Base-by-base conservation (phyloP, 2,329 filamentous ascomycete species). In the Xylariaceae sp. region DNA sequence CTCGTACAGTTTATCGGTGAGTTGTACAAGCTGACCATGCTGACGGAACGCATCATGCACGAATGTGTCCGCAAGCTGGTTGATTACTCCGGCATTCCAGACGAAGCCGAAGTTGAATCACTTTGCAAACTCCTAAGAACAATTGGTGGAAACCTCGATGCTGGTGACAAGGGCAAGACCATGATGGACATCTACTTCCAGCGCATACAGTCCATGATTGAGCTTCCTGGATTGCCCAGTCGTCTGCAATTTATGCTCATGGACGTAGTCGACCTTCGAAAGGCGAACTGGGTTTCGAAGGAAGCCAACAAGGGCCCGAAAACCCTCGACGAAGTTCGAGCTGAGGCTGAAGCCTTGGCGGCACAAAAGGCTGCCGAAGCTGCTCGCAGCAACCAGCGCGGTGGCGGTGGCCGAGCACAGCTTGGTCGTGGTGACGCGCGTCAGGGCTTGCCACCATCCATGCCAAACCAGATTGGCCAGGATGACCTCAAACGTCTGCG, bases 21-120 rank as follows among this genome's bases (percentile, higher is more conserved):
- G 78, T 85, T 99, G 51, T 99, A 96, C 85, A 99, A 97, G 82
- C 86, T 99, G 62, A 88, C 89, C 73, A 99, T 99, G 94, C 84
- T 99, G 75, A 99, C 94, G 62, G 90, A 97, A 75, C 90, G 93
- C 74, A 99, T 99, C 77, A 99, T 99, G 94, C 93, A 99, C 80
- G 91, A 97, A 77, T 99, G 94, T 83, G 92, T 99, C 34, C 88
- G 92, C 79, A 96, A 96, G 77, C 84, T 99, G 64, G 90, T 99
- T 66, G 93, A 99, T 77, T 97, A 95, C 76, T 88, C 93, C 71
- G 92, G 90, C 63, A 80, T 91, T 62, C 94, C 94, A 50, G 94
- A 99, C 68, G 94, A 99, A 77, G 90, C 93, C 56, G 92, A 97
- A 74, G 88, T 99, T 62, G 94, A 99, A 81, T 96, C 91, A 67